phyloP scores from a whole-genome alignment of 1,284 basidiomycete species.

The Cystobasidium pallidum region DNA sequence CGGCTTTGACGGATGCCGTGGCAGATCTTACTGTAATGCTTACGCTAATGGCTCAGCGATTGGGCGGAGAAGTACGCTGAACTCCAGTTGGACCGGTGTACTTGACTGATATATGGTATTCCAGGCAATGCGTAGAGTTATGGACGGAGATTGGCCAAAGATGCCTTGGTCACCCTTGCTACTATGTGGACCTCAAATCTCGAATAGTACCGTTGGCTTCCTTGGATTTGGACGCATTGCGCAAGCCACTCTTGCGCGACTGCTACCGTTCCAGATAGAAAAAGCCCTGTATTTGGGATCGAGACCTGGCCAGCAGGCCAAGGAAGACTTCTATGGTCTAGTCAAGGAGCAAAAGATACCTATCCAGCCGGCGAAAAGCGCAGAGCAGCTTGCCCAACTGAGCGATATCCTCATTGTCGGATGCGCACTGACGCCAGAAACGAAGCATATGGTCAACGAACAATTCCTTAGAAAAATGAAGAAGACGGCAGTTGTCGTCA shows the following conservation, averaged over 20 bases:
- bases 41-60: constrained; percentile 83
- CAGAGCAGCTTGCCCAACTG: constrained; percentile 69
- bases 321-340: constrained; percentile 44
- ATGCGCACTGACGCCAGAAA: constrained; percentile 73
- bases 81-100: too few species aligned
- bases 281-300: constrained; percentile 67
- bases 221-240: constrained; percentile 92
- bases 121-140: constrained; percentile 47
- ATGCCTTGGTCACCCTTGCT: constrained; percentile 78
- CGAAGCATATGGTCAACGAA: constrained; percentile 73
- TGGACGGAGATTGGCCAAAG: constrained; percentile 61
- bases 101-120: not conserved
- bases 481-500: constrained; percentile 74
- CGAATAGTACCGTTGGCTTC: constrained; percentile 72
- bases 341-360: constrained; percentile 34
- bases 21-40: constrained; percentile 87
- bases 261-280: constrained; percentile 75
- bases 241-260: constrained; percentile 73
- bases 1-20: constrained; percentile 61
- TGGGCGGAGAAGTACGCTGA: constrained; percentile 63
- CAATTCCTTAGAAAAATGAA: constrained; percentile 82
- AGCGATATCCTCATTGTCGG: constrained; percentile 83
- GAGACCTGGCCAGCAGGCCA: constrained; percentile 45
- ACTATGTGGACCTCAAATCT: constrained; percentile 72
- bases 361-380: constrained; percentile 46